Evolutionary conservation across 2,329 filamentous ascomycete species (phyloP).

Genomic region (Nigrospora sphaerica): DNA sequence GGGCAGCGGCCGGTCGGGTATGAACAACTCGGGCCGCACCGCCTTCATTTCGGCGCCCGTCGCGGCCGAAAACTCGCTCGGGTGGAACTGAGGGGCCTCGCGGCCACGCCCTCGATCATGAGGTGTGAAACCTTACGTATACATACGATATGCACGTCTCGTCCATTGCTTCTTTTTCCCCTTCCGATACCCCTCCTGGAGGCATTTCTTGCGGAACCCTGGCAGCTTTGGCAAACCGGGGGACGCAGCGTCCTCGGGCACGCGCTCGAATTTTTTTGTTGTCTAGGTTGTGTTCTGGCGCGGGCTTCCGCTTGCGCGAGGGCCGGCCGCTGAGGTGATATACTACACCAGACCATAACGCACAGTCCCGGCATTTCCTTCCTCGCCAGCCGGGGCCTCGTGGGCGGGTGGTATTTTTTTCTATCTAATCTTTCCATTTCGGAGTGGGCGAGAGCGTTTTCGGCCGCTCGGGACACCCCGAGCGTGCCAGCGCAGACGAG

Average conservation of each 20-base stretch:
- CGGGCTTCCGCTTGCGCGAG: no score
- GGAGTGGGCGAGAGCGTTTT: no score
- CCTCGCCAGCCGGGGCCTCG: background rate
- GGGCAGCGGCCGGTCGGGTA: constrained; percentile 55
- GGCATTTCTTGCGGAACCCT: constrained; percentile 15
- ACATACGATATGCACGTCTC: constrained; percentile 23
- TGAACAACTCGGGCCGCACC: constrained; percentile 46
- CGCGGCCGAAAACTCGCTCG: constrained; percentile 88
- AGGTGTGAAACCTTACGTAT: background rate
- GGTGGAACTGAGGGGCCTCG: constrained; percentile 67
- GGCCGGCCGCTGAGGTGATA: no score
- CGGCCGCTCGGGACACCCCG: background rate
- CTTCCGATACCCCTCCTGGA: constrained; percentile 38
- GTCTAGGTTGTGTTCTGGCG: constrained; percentile 15
- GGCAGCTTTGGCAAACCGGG: constrained; percentile 13
- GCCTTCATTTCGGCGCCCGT: constrained; percentile 80
- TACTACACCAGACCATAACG: no score
- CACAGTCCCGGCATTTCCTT: no score
- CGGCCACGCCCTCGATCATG: no score
- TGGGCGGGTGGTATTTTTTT: constrained; percentile 1
- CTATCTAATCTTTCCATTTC: constrained; percentile 3
- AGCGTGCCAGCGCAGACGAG: no score
- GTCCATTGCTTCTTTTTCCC: constrained; percentile 21
- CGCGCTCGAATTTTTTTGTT: constrained; percentile 22
- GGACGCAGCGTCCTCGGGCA: constrained; percentile 20